These are phyloP conservation scores for Glonium stellatum DNA, from an alignment of 495 filamentous ascomycete genomes.

Conservation along the genomic window DNA sequence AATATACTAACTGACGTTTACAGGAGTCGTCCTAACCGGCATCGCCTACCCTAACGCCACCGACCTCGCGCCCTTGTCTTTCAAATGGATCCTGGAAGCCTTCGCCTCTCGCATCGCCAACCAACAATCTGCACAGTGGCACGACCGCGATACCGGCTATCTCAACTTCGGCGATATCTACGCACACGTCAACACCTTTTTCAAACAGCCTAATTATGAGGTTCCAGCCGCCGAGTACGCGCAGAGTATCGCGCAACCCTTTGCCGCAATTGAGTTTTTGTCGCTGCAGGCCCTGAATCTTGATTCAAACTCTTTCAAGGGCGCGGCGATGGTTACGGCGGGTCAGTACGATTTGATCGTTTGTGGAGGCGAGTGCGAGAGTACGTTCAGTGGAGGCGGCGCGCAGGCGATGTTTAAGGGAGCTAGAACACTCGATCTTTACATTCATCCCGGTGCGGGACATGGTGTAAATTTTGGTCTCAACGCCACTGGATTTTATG, in stretches of 20 bases:
- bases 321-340: conserved; percentile 29
- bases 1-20: background rate
- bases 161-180: conserved; percentile 23
- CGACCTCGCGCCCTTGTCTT: background rate
- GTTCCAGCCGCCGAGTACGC: conserved; percentile 14
- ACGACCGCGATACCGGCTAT: conserved; percentile 19
- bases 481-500: conserved; percentile 26
- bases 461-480: conserved; percentile 30
- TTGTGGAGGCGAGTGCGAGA: conserved; percentile 29
- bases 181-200: conserved; percentile 19
- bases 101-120: conserved; percentile 17
- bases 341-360: conserved; percentile 33
- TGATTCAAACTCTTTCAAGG: conserved; percentile 20
- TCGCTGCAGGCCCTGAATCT: conserved; percentile 11
- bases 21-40: conserved; percentile 21
- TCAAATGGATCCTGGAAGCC: background rate
- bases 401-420: conserved; percentile 3
- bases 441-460: conserved; percentile 24
- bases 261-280: conserved; percentile 27
- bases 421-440: conserved; percentile 13
- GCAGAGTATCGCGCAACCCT: conserved; percentile 28
- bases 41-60: conserved; percentile 9
- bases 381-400: conserved; percentile 14
- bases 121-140: background rate
- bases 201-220: conserved; percentile 16